These are phyloP conservation scores for Dendrobium chrysotoxum DNA, from an alignment of 106 monocot genomes.

Conservation along the genomic window DNA sequence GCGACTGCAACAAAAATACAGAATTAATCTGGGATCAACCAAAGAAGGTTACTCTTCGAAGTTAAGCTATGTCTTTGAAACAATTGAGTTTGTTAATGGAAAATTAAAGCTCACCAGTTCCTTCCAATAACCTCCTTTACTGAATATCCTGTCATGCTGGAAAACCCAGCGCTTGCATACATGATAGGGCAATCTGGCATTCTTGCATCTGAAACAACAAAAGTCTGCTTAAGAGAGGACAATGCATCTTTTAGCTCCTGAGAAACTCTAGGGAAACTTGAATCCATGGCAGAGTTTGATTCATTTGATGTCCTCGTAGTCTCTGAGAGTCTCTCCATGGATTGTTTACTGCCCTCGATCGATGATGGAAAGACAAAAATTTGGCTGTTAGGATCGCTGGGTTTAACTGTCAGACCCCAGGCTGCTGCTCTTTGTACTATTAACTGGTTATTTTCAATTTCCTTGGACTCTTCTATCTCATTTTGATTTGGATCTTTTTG, in stretches of 20 bases:
- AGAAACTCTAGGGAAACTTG: slow-evolving; percentile 48
- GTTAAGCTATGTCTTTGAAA: neutral
- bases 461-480: slow-evolving; percentile 20
- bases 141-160: slow-evolving; percentile 87
- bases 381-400: slow-evolving; percentile 4
- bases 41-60: neutral
- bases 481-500: neutral
- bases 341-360: slow-evolving; percentile 10
- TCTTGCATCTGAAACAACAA: slow-evolving; percentile 93
- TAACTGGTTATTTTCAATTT: neutral
- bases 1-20: slow-evolving; percentile 50
- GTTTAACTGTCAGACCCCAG: slow-evolving; percentile 14
- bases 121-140: slow-evolving; percentile 66
- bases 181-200: slow-evolving; percentile 84
- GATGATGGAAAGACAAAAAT: slow-evolving; percentile 11
- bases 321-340: slow-evolving; percentile 17
- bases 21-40: neutral
- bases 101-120: slow-evolving; percentile 58
- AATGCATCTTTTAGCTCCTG: slow-evolving; percentile 84
- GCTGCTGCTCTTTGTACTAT: slow-evolving; percentile 23
- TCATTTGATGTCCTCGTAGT: slow-evolving; percentile 24
- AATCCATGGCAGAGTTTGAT: slow-evolving; percentile 12
- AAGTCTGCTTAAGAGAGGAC: slow-evolving; percentile 76
- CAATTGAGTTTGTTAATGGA: neutral
- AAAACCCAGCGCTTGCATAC: slow-evolving; percentile 89